Evolutionary conservation across 129 eudicot species (phyloP).

Genomic region (Flaveria ramosissima): DNA sequence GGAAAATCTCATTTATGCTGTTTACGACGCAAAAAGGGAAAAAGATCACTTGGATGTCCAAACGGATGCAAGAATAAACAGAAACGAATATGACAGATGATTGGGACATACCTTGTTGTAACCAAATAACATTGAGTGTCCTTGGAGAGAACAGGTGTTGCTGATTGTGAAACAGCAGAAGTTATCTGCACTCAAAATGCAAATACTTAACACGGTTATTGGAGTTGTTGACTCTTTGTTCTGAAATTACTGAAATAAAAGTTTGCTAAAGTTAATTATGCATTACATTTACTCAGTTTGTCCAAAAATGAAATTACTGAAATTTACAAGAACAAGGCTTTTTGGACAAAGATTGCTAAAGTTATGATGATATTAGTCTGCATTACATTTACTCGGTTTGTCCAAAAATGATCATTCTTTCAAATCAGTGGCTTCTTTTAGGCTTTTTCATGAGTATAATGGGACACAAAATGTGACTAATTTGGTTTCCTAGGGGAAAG

Average conservation of each 20-base stretch:
- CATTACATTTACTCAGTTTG: no score
- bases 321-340: not conserved
- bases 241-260: not conserved
- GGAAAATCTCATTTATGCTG: constrained; percentile 72
- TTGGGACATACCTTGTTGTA: constrained; percentile 50
- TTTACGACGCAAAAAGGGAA: constrained; percentile 11
- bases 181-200: constrained; percentile 63
- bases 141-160: constrained; percentile 49
- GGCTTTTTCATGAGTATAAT: not conserved
- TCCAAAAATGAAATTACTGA: no score
- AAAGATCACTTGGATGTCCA: constrained; percentile 22
- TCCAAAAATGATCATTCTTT: not conserved
- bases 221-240: not conserved
- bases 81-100: not conserved
- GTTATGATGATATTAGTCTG: not conserved
- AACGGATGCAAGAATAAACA: not conserved
- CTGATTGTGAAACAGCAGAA: constrained; percentile 59
- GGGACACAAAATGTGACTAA: not conserved
- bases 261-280: no score
- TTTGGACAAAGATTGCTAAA: not conserved
- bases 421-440: not conserved
- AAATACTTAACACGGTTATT: constrained; percentile 3
- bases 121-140: constrained; percentile 74
- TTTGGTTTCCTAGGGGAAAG: not conserved
- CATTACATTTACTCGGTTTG: not conserved